A percentile compares a stretch with the other conserved stretches of the same genome.
Evolutionary conservation across 2,329 filamentous ascomycete species (phyloP).

Genomic region (Fusarium keratoplasticum): DNA sequence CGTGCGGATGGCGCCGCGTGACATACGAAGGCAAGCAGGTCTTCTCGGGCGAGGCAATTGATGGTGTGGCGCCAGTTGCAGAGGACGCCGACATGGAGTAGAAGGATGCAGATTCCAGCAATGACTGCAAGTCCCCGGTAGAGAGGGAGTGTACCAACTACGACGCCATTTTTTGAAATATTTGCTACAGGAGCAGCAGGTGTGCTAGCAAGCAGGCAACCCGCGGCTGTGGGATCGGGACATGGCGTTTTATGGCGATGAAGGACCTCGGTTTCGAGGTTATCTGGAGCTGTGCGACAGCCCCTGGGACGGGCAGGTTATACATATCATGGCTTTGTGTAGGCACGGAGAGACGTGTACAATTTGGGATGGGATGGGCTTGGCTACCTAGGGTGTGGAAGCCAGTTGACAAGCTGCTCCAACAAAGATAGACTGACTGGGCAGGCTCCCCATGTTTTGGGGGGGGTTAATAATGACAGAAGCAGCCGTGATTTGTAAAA

Average conservation of each 20-base stretch:
- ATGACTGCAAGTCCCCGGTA: not conserved
- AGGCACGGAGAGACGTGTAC: conserved; percentile 13
- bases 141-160: conserved; percentile 30
- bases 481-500: not conserved
- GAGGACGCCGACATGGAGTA: conserved; percentile 60
- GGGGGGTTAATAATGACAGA: not conserved
- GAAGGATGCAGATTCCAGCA: conserved; percentile 6
- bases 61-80: conserved; percentile 58
- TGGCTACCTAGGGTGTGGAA: not conserved
- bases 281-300: conserved; percentile 49
- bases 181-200: conserved; percentile 6
- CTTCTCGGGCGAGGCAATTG: conserved; percentile 65
- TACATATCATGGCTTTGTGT: conserved; percentile 15
- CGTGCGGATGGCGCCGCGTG: conserved; percentile 72
- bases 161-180: conserved; percentile 6
- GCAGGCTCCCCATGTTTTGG: not conserved
- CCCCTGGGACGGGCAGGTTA: conserved; percentile 12
- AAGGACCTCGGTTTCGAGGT: conserved; percentile 46
- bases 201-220: conserved; percentile 18
- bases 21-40: conserved; percentile 69
- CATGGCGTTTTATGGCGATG: conserved; percentile 53
- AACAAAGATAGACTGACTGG: not conserved
- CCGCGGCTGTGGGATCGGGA: conserved; percentile 33
- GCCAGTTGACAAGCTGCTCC: conserved; percentile 1
- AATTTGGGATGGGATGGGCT: conserved; percentile 3